Evolutionary conservation across 2,329 filamentous ascomycete species (phyloP).

Genomic region (Grosmannia clavigera): DNA sequence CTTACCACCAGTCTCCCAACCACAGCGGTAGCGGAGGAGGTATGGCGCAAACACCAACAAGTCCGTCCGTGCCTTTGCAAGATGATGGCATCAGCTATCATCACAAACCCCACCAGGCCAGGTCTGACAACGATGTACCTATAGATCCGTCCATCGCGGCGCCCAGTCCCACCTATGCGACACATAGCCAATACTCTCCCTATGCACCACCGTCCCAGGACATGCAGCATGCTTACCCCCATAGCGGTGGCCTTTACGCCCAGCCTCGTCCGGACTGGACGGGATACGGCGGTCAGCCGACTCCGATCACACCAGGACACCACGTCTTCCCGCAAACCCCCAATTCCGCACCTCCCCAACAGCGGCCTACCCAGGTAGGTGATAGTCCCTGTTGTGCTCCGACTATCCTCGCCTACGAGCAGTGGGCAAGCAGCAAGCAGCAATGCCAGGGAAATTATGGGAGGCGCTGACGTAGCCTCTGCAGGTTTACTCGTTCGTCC

Average conservation of each 20-base stretch:
- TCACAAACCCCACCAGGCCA: slow-evolving; percentile 56
- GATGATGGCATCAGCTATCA: slow-evolving; percentile 69
- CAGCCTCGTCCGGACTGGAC: slow-evolving; percentile 65
- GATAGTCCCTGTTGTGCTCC: neutral
- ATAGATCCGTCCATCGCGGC: slow-evolving; percentile 98
- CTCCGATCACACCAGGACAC: slow-evolving; percentile 37
- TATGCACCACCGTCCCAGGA: slow-evolving; percentile 75
- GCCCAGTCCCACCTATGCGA: slow-evolving; percentile 67
- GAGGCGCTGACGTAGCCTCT: slow-evolving; percentile 9
- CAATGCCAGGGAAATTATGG: neutral
- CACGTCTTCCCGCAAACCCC: slow-evolving; percentile 44
- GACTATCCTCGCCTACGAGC: slow-evolving; percentile 27
- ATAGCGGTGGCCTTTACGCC: slow-evolving; percentile 51
- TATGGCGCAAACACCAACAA: slow-evolving; percentile 96
- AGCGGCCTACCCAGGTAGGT: slow-evolving; percentile 49
- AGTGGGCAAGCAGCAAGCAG: slow-evolving; percentile 28
- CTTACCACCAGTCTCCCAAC: slow-evolving; percentile 68
- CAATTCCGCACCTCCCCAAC: slow-evolving; percentile 40
- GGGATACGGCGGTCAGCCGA: slow-evolving; percentile 46
- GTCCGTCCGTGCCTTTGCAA: slow-evolving; percentile 85
- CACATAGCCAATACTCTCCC: slow-evolving; percentile 72
- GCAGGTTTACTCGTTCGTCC: slow-evolving; percentile 97
- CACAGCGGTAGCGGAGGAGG: slow-evolving; percentile 63
- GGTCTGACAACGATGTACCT: slow-evolving; percentile 94
- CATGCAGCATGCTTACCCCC: slow-evolving; percentile 67